A percentile compares a stretch with the other conserved stretches of the same genome.
Evolutionary conservation across 192 early-diverging fungal species (phyloP).

Genomic region (Linnemannia schmuckeri): DNA sequence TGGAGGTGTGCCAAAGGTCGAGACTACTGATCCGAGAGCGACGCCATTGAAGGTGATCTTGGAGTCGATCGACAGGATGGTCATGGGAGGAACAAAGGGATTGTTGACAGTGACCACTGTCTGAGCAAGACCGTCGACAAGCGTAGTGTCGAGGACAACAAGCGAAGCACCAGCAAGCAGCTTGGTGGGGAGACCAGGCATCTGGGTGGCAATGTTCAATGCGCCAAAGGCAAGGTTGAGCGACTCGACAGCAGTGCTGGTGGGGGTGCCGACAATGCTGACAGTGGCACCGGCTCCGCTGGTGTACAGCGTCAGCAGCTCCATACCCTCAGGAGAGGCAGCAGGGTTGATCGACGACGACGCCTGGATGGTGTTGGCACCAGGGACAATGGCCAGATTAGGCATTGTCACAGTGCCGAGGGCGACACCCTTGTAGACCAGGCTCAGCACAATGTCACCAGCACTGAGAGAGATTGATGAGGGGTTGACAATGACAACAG

Average conservation of each 20-base stretch:
- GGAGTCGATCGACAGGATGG: too few species aligned
- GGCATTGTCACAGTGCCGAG: slow-evolving; percentile 60
- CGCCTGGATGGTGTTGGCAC: slow-evolving; percentile 56
- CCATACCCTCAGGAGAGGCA: slow-evolving; percentile 54
- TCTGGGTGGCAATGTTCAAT: slow-evolving; percentile 48
- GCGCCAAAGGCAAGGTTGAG: slow-evolving; percentile 52
- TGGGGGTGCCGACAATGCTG: slow-evolving; percentile 43
- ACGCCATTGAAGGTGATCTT: slow-evolving; percentile 53
- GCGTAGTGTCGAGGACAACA: slow-evolving; percentile 50
- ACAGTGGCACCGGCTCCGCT: slow-evolving; percentile 52
- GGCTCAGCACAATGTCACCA: too few species aligned
- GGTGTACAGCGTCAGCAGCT: slow-evolving; percentile 61
- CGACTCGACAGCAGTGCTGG: slow-evolving; percentile 55
- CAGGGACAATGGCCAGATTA: slow-evolving; percentile 57
- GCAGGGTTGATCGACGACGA: slow-evolving; percentile 55
- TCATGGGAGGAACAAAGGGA: slow-evolving; percentile 60
- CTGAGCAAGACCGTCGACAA: slow-evolving; percentile 49
- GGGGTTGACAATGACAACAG: too few species aligned
- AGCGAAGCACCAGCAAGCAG: slow-evolving; percentile 56
- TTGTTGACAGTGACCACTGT: slow-evolving; percentile 62
- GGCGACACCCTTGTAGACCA: too few species aligned
- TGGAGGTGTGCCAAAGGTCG: slow-evolving; percentile 53
- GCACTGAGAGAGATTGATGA: too few species aligned
- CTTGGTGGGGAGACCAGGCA: slow-evolving; percentile 57
- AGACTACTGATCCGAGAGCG: slow-evolving; percentile 56